These are phyloP conservation scores for Capsicum baccatum DNA, from an alignment of 257 asterid species.

Conservation along the genomic window DNA sequence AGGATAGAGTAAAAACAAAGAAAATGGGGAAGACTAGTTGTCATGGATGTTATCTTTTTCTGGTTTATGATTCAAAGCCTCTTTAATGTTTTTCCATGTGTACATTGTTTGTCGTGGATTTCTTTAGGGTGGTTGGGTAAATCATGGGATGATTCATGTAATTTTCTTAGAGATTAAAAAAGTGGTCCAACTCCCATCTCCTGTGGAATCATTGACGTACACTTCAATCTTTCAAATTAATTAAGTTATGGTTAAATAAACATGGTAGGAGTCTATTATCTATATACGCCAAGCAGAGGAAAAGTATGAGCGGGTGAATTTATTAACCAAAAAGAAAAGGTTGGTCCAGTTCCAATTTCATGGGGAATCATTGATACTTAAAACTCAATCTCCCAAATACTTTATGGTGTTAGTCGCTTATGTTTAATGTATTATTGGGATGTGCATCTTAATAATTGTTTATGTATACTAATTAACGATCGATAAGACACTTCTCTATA, in stretches of 20 bases:
- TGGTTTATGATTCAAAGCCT: not conserved
- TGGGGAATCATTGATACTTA: not conserved
- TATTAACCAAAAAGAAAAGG: not conserved
- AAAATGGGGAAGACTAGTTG: not conserved
- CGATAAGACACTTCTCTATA: not conserved
- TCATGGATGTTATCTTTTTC: not conserved
- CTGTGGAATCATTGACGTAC: not conserved
- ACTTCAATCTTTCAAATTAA: not conserved
- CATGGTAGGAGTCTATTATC: not conserved
- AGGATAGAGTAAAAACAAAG: not conserved
- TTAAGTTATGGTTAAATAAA: not conserved
- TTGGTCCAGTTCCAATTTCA: not conserved
- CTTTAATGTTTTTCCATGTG: not conserved
- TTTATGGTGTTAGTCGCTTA: not conserved
- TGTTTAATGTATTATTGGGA: not conserved
- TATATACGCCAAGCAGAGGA: not conserved
- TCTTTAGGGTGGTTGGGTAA: not conserved
- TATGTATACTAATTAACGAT: not conserved
- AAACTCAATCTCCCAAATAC: not conserved
- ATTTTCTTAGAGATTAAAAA: not conserved
- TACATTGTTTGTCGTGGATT: not conserved
- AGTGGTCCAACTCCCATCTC: no score
- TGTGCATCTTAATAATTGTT: not conserved
- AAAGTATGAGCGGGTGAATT: not conserved
- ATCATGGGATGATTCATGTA: not conserved